Percentiles rank a stretch among this genome's conserved stretches.
Conservation (phyloP, 2,329 filamentous ascomycete species). For the Camillea tinctor region DNA sequence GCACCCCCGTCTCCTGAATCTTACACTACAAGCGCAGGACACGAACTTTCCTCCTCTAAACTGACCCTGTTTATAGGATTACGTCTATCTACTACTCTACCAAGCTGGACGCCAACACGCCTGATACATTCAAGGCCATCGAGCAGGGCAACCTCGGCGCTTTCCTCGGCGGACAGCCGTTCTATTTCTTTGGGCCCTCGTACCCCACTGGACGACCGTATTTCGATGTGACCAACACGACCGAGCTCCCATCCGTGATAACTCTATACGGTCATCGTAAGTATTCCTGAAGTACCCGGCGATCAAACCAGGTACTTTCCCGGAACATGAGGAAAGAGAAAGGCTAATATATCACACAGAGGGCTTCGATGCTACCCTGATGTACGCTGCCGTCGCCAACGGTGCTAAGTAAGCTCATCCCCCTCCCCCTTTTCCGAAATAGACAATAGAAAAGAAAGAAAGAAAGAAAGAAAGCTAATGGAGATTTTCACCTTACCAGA, state of each 20-base stretch:
- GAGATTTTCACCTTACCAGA: constrained; percentile 5
- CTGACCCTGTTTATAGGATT: constrained; percentile 36
- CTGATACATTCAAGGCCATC: constrained; percentile 52
- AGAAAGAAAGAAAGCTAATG: not conserved
- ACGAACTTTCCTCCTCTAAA: not conserved
- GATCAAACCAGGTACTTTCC: not conserved
- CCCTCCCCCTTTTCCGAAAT: too few relatives aligned
- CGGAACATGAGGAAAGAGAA: not conserved
- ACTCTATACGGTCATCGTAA: constrained; percentile 45
- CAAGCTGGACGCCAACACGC: constrained; percentile 53
- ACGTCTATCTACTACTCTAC: constrained; percentile 51
- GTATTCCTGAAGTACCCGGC: constrained; percentile 3
- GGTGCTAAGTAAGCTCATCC: constrained; percentile 28
- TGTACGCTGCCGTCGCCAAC: constrained; percentile 32
- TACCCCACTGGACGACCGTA: constrained; percentile 40
- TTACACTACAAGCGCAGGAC: not conserved
- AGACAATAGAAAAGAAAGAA: too few relatives aligned
- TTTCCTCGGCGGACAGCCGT: constrained; percentile 52
- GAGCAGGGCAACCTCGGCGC: constrained; percentile 50
- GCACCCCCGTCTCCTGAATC: not conserved
- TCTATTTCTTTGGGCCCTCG: constrained; percentile 50
- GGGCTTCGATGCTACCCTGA: constrained; percentile 32
- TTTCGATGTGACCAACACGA: constrained; percentile 35
- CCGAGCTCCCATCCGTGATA: constrained; percentile 43
- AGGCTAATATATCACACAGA: constrained; percentile 15